A percentile compares a stretch with the other conserved stretches of the same genome.
Conservation (phyloP, 2,329 filamentous ascomycete species). For the Neurospora sp. region DNA sequence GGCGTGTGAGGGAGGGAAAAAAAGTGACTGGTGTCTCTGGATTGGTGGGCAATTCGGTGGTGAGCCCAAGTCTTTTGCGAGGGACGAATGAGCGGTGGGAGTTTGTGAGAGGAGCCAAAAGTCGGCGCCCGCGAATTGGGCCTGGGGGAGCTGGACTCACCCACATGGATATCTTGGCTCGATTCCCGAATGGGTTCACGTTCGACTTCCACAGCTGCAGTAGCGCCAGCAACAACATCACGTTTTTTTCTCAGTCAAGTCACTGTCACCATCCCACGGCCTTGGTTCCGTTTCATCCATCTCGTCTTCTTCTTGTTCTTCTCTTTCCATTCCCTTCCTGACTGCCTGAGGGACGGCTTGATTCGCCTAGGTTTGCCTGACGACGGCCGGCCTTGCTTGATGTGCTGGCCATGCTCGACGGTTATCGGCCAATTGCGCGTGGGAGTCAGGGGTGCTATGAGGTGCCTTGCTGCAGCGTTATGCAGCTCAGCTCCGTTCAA, state of each 20-base stretch:
- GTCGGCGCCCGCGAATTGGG: neutral
- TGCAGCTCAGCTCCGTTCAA: neutral
- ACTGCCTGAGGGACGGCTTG: neutral
- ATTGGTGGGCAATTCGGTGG: neutral
- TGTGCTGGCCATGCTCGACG: slow-evolving; percentile 24
- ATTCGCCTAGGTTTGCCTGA: neutral
- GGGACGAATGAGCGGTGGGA: neutral
- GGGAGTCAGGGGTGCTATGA: slow-evolving; percentile 13
- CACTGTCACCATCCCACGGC: neutral
- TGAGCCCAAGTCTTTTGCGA: neutral
- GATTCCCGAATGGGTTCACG: neutral
- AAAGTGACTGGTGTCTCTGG: neutral
- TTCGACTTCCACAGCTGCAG: neutral
- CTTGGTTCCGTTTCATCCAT: neutral
- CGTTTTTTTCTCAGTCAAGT: neutral
- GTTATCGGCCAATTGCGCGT: slow-evolving; percentile 20
- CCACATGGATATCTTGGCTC: neutral
- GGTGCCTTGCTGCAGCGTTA: slow-evolving; percentile 18
- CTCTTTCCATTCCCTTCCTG: neutral
- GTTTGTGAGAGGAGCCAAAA: neutral
- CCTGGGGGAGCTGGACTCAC: neutral
- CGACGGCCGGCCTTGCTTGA: slow-evolving; percentile 21
- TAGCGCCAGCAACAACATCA: neutral
- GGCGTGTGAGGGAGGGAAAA: neutral
- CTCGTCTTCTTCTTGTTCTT: neutral